These are phyloP conservation scores for Xylariaceae sp. DNA, from an alignment of 2,329 filamentous ascomycete species.

Conservation along the genomic window DNA sequence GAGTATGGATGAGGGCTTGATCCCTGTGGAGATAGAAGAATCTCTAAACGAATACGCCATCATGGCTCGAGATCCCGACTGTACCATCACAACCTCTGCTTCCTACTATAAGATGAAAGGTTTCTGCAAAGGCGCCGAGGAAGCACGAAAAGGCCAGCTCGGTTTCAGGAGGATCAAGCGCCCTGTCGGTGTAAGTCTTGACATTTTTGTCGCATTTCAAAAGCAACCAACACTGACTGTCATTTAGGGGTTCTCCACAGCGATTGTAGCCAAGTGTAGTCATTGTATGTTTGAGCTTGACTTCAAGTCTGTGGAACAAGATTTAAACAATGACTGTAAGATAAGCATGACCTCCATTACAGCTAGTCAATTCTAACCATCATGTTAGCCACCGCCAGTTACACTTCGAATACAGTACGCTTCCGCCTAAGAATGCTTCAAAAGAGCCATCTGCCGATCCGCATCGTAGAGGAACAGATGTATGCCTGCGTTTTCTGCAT, in stretches of 20 bases:
- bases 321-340: constrained; percentile 47
- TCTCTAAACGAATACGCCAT: constrained; percentile 16
- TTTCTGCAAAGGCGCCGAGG: constrained; percentile 53
- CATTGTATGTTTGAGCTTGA: constrained; percentile 52
- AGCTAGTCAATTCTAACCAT: constrained; percentile 10
- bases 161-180: constrained; percentile 50
- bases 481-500: constrained; percentile 56
- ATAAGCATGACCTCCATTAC: neutral
- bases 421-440: constrained; percentile 54
- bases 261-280: constrained; percentile 48
- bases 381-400: constrained; percentile 43
- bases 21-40: constrained; percentile 33
- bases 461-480: constrained; percentile 48
- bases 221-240: constrained; percentile 5
- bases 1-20: constrained; percentile 32
- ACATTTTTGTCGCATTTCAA: neutral
- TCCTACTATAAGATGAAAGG: constrained; percentile 52
- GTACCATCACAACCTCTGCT: constrained; percentile 41
- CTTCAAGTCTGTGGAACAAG: constrained; percentile 48
- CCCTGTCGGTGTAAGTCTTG: constrained; percentile 37
- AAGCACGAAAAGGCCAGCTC: constrained; percentile 44
- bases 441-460: constrained; percentile 50
- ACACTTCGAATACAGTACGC: constrained; percentile 41
- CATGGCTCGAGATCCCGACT: constrained; percentile 32
- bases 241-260: constrained; percentile 39